phyloP scores from a whole-genome alignment of 140 eudicot genomes.

The Ambrosia hybrid region DNA sequence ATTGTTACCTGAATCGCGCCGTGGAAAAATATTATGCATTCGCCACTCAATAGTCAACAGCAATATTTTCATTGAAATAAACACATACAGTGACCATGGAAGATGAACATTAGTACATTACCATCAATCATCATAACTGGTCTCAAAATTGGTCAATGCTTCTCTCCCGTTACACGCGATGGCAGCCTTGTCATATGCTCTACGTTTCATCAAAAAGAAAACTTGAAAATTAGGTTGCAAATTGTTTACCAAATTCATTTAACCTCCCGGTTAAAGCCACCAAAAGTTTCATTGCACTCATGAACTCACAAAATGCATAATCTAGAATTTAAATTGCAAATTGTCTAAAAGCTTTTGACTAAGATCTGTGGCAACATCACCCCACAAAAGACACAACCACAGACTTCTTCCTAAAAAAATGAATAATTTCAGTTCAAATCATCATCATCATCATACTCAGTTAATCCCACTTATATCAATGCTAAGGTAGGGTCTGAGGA shows the following conservation, averaged over 20 bases:
- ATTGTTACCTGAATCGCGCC: constrained; percentile 35
- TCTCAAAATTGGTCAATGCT: constrained; percentile 80
- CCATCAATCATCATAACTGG: constrained; percentile 40
- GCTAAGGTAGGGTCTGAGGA: too few species aligned
- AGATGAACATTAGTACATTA: constrained; percentile 13
- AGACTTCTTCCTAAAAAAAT: constrained; percentile 72
- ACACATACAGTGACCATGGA: neutral
- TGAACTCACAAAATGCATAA: constrained; percentile 2
- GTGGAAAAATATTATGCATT: neutral
- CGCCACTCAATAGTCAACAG: neutral
- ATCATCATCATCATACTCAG: too few species aligned
- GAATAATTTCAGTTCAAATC: neutral
- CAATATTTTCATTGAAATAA: neutral
- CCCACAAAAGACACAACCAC: constrained; percentile 91
- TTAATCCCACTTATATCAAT: too few species aligned
- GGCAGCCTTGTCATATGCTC: constrained; percentile 93
- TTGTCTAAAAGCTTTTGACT: constrained; percentile 74
- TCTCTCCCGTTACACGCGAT: constrained; percentile 73
- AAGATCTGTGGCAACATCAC: constrained; percentile 64
- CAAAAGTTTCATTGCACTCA: constrained; percentile 11
- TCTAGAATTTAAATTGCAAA: neutral
- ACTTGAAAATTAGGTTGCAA: constrained; percentile 28
- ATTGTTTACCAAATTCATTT: constrained; percentile 14
- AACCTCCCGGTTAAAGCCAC: constrained; percentile 13
- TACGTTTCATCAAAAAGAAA: constrained; percentile 38